phyloP scores from a whole-genome alignment of 2,329 filamentous ascomycete species.

The Penicillium paneum region DNA sequence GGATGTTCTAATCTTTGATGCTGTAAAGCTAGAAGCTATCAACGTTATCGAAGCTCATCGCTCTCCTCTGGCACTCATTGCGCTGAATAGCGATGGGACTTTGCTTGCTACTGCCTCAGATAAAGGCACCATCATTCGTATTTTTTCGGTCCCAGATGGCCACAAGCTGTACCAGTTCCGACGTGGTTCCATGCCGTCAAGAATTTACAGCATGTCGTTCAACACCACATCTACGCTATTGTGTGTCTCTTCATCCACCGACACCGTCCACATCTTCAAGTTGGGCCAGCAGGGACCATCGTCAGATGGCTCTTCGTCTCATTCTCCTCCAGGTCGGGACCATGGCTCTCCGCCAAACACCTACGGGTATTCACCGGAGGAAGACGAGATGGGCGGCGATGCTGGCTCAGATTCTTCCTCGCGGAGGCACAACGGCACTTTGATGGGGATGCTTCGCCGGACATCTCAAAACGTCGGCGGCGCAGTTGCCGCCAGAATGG shows the following conservation, averaged over 20 bases:
- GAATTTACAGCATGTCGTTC: conserved; percentile 98
- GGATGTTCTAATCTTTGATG: conserved; percentile 90
- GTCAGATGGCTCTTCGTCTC: conserved; percentile 27
- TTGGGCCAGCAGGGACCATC: conserved; percentile 50
- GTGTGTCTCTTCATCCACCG: conserved; percentile 92
- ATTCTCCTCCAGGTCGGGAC: conserved; percentile 26
- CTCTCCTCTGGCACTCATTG: conserved; percentile 83
- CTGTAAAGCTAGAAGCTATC: conserved; percentile 81
- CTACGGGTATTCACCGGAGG: conserved; percentile 27
- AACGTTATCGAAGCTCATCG: conserved; percentile 95
- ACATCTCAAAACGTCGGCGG: conserved; percentile 93
- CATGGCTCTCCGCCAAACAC: conserved; percentile 27
- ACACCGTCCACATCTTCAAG: conserved; percentile 95
- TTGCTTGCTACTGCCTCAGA: conserved; percentile 92
- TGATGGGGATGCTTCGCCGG: conserved; percentile 86
- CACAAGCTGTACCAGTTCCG: conserved; percentile 96
- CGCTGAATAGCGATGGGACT: conserved; percentile 88
- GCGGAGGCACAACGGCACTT: conserved; percentile 64
- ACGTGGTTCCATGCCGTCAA: conserved; percentile 88
- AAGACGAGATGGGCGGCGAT: conserved; percentile 33
- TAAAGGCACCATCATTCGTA: conserved; percentile 93
- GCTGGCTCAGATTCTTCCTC: conserved; percentile 34
- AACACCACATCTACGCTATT: conserved; percentile 90
- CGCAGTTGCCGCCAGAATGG: conserved; percentile 81
- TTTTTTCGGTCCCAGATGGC: conserved; percentile 86